A percentile compares a stretch with the other conserved stretches of the same genome.
phyloP scores from a whole-genome alignment of 148 eudicot species.

The Nepenthes mirabilis region DNA sequence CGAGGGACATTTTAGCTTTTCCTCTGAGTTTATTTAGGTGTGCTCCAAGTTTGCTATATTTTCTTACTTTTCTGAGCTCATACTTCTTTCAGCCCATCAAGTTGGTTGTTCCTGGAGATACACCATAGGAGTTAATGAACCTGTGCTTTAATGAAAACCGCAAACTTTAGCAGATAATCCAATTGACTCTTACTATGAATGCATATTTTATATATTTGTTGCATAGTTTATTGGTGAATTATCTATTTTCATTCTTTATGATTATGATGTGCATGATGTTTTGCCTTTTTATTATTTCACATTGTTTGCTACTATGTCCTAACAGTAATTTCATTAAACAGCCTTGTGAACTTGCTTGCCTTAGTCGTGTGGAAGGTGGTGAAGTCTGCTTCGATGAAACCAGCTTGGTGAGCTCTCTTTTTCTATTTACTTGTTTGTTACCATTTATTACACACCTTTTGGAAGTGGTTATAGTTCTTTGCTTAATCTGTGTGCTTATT shows the following conservation, averaged over 20 bases:
- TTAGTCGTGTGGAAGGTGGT: slow-evolving; percentile 88
- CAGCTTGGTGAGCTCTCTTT: slow-evolving; percentile 57
- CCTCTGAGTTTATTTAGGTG: no score
- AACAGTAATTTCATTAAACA: slow-evolving; percentile 33
- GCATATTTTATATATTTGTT: not conserved
- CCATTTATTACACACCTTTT: not conserved
- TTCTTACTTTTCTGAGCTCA: no score
- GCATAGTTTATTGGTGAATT: not conserved
- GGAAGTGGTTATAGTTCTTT: not conserved
- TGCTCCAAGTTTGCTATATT: no score
- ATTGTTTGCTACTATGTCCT: slow-evolving; percentile 28
- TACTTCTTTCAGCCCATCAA: no score
- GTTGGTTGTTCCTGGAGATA: no score
- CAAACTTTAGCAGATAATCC: no score
- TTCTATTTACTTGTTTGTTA: slow-evolving; percentile 1
- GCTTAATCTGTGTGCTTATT: slow-evolving; percentile 2
- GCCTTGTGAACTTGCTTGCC: slow-evolving; percentile 95
- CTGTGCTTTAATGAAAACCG: no score
- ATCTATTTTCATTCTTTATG: slow-evolving; percentile 4
- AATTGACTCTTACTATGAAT: not conserved
- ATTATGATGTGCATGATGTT: slow-evolving; percentile 11
- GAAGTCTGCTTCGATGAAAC: slow-evolving; percentile 90
- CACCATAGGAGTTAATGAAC: no score
- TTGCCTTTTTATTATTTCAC: slow-evolving; percentile 14
- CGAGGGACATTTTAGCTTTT: no score